Evolutionary conservation across 2,329 filamentous ascomycete genomes (phyloP).

Genomic region (Verticillium longisporum): DNA sequence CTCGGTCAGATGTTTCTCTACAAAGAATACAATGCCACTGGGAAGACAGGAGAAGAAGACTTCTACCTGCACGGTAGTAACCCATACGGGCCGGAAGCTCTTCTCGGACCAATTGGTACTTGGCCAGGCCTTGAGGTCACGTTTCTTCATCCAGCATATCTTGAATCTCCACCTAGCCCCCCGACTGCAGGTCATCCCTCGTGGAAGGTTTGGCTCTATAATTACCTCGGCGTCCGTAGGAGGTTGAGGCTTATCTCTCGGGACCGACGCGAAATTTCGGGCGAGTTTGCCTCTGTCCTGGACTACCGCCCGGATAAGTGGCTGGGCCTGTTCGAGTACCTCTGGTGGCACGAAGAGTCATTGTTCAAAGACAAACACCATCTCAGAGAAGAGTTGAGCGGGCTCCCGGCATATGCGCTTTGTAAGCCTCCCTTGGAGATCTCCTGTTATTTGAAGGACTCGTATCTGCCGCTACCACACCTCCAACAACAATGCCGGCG

Average conservation of each 20-base stretch:
- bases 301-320: background rate
- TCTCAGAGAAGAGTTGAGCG: background rate
- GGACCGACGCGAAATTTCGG: background rate
- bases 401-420: background rate
- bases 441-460: background rate
- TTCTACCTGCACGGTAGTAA: background rate
- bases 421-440: background rate
- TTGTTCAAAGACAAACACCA: background rate
- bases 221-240: conserved; percentile 1
- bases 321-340: conserved; percentile 1
- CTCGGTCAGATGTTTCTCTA: background rate
- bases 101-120: background rate
- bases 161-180: background rate
- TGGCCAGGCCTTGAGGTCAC: conserved; percentile 1
- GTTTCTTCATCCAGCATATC: background rate
- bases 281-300: background rate
- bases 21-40: background rate
- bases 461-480: background rate
- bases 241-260: conserved; percentile 1
- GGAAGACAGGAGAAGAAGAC: background rate
- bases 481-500: background rate
- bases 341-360: background rate
- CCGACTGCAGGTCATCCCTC: background rate
- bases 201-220: conserved; percentile 4
- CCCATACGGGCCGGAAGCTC: background rate